Evolutionary conservation across 208 protist genomes (phyloP), one percentile per base, ranked within the genome.

Genomic region (Angomonas ambiguus): DNA sequence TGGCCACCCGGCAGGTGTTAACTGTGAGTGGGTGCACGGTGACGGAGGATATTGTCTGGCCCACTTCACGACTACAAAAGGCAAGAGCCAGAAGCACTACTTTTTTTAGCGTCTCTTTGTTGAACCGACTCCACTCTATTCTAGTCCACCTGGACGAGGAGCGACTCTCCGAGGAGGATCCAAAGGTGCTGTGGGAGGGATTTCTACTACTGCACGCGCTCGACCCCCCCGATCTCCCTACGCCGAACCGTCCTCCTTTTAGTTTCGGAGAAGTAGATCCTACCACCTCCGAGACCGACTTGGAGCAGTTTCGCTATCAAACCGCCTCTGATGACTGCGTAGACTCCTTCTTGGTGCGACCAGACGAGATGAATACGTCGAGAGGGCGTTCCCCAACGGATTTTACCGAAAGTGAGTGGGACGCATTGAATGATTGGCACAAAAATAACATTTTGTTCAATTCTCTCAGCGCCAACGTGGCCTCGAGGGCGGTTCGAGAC

Each of bases 161-260:
- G n/a, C 18, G 4, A 13, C 65, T 66, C 28, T 2, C 18, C n/a
- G 49, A 27, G 49, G 22, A 27, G 13, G 62, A 62, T 10, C 69
- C 69, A 2, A 30, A 18, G 10, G 62, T 57, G n/a, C 55, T 78
- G 22, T 88, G 82, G 82, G 45, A 70, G 24, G 30, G 51, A 0
- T 83, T 77, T 74, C 70, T 88, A 2, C 66, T 74, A 8, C 53
- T 13, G 24, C 45, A 79, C 32, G 68, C 77, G 20, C 76, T 82
- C 30, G 60, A 67, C 51, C 35, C 49, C 16, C 2, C 51, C 0
- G 59, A 65, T 0, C 69, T 88, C 35, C 69, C 79, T 6, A 76
- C 65, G 0, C 78, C 89, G 35, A 83, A 95, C 33, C 59, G 61
- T 42, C 75, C 69, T 25, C 89, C 84, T 0, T 95, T 91, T 60